Conservation (phyloP, 371 early-diverging fungal genomes). For the Rhizomucor miehei region DNA sequence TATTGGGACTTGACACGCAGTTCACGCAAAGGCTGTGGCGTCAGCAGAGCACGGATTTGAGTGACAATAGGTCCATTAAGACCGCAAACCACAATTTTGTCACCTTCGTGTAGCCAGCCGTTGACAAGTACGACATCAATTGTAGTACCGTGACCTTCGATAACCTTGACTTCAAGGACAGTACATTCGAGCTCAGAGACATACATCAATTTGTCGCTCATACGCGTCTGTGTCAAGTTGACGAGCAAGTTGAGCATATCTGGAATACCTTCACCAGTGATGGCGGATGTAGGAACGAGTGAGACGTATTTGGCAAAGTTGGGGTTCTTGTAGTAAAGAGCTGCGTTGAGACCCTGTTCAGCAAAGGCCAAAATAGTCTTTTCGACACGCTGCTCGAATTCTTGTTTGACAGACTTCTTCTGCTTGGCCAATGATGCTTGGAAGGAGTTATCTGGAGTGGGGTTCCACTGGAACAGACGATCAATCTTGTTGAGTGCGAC, state of each 20-base stretch:
- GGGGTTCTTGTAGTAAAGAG: constrained; percentile 95
- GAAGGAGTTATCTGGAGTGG: constrained; percentile 83
- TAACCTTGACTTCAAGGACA: constrained; percentile 99
- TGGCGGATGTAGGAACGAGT: constrained; percentile 98
- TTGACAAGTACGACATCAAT: constrained; percentile 99
- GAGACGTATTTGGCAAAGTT: constrained; percentile 96
- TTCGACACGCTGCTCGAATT: constrained; percentile 89
- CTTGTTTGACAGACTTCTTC: constrained; percentile 70
- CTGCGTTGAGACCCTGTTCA: constrained; percentile 97
- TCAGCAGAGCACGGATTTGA: constrained; percentile 91
- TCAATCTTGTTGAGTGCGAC: constrained; percentile 99
- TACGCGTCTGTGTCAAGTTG: constrained; percentile 91
- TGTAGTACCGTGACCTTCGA: constrained; percentile 99
- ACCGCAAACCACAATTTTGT: constrained; percentile 97
- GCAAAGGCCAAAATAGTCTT: constrained; percentile 90
- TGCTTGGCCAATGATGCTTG: constrained; percentile 82
- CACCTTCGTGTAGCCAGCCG: constrained; percentile 97
- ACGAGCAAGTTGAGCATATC: constrained; percentile 96
- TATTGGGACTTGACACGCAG: constrained; percentile 97
- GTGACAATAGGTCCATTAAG: constrained; percentile 98
- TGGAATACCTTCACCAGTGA: constrained; percentile 99
- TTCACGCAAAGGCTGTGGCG: constrained; percentile 99
- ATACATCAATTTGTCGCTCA: constrained; percentile 97
- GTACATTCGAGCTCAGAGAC: constrained; percentile 97
- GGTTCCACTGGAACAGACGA: constrained; percentile 97